phyloP scores from a whole-genome alignment of 2,329 filamentous ascomycete species.

The Xenoacremonium recifei region DNA sequence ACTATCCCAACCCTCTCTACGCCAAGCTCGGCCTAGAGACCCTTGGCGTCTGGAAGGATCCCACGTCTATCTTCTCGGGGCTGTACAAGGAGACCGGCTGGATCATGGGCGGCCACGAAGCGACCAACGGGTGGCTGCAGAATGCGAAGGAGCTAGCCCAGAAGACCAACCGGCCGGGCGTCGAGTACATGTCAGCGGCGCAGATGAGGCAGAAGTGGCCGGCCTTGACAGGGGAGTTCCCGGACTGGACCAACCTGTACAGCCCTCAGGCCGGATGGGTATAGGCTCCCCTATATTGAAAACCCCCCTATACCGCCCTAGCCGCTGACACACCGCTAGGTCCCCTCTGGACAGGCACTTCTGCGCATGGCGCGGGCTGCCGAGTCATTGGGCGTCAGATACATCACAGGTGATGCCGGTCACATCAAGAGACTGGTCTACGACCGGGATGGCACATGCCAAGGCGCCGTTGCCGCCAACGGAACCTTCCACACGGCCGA shows the following conservation, averaged over 20 bases:
- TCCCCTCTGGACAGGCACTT: slow-evolving; percentile 26
- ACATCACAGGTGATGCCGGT: slow-evolving; percentile 26
- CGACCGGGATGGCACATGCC: slow-evolving; percentile 22
- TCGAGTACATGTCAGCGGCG: slow-evolving; percentile 24
- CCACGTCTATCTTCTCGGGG: slow-evolving; percentile 24
- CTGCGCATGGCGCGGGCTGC: slow-evolving; percentile 31
- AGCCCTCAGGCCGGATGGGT: slow-evolving; percentile 31
- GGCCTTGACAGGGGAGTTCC: slow-evolving; percentile 23
- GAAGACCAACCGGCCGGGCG: slow-evolving; percentile 18
- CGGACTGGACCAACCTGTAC: slow-evolving; percentile 27
- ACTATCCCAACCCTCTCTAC: slow-evolving; percentile 29
- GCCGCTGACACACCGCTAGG: slow-evolving; percentile 3
- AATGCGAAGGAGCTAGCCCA: slow-evolving; percentile 23
- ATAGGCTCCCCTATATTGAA: too few relatives aligned
- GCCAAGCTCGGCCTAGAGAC: slow-evolving; percentile 30
- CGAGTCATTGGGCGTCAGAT: slow-evolving; percentile 22
- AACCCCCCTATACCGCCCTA: not conserved
- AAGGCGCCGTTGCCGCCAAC: slow-evolving; percentile 49
- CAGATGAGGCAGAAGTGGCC: slow-evolving; percentile 29
- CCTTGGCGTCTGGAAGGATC: slow-evolving; percentile 26
- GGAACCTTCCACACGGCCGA: slow-evolving; percentile 51
- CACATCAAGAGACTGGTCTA: slow-evolving; percentile 23
- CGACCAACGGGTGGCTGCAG: slow-evolving; percentile 28
- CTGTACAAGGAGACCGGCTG: slow-evolving; percentile 33
- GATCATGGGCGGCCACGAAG: slow-evolving; percentile 25